Evolutionary conservation across 257 asterid species (phyloP).

Genomic region (Solanum piurae): DNA sequence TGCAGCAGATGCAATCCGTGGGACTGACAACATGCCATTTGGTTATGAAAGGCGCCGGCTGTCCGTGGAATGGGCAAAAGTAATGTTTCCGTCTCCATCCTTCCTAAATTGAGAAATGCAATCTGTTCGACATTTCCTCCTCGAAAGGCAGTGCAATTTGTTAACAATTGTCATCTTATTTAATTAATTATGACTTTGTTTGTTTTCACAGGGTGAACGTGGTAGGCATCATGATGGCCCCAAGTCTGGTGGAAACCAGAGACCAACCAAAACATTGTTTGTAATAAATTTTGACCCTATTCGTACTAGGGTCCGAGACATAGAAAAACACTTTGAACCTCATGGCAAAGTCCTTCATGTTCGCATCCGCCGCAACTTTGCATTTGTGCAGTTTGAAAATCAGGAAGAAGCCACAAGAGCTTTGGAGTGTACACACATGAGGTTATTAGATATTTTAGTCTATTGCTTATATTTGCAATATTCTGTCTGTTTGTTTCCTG

Average conservation of each 20-base stretch:
- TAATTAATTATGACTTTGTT: slow-evolving; percentile 12
- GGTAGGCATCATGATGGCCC: slow-evolving; percentile 65
- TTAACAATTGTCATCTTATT: background rate
- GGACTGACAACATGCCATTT: slow-evolving; percentile 54
- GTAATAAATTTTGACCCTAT: slow-evolving; percentile 89
- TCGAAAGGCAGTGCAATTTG: background rate
- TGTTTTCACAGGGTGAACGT: slow-evolving; percentile 79
- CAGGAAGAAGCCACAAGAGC: slow-evolving; percentile 93
- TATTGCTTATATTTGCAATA: background rate
- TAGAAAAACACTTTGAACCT: slow-evolving; percentile 83
- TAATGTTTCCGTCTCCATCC: background rate
- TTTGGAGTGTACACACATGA: slow-evolving; percentile 84
- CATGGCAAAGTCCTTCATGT: slow-evolving; percentile 77
- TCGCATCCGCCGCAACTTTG: slow-evolving; percentile 79
- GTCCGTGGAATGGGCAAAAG: slow-evolving; percentile 95
- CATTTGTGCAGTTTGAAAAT: slow-evolving; percentile 85
- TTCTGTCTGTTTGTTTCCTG: background rate
- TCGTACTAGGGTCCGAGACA: slow-evolving; percentile 52
- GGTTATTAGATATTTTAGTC: slow-evolving; percentile 23
- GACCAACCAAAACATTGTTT: slow-evolving; percentile 74
- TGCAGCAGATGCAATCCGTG: slow-evolving; percentile 80
- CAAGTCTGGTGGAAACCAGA: slow-evolving; percentile 49
- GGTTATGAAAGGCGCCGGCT: slow-evolving; percentile 67
- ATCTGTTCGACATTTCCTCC: background rate
- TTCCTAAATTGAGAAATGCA: background rate